Evolutionary conservation across 305 asterid species (phyloP).

Genomic region (Salvia sclarea): DNA sequence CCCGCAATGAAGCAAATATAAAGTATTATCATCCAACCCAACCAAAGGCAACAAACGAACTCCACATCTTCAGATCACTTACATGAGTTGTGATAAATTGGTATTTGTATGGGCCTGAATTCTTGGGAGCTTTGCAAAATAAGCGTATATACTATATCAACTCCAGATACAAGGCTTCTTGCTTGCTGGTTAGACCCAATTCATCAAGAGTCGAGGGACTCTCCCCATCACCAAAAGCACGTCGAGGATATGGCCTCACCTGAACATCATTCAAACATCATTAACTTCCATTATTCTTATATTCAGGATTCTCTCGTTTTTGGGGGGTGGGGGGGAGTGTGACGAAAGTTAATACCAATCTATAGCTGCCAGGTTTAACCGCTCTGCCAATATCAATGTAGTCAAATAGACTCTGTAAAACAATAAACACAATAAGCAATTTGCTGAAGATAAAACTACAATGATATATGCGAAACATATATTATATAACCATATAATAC

Average conservation of each 20-base stretch:
- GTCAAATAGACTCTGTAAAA: constrained; percentile 70
- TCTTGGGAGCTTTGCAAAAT: not conserved
- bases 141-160: constrained; percentile 40
- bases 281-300: not conserved
- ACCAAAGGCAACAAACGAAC: constrained; percentile 18
- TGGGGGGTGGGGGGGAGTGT: not conserved
- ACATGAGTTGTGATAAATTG: not conserved
- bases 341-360: constrained; percentile 65
- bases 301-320: constrained; percentile 1
- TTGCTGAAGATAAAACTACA: not conserved
- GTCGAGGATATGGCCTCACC: constrained; percentile 96
- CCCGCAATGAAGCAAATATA: not conserved
- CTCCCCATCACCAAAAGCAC: constrained; percentile 78
- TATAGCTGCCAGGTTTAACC: constrained; percentile 85
- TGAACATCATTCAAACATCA: constrained; percentile 30
- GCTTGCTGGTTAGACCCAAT: constrained; percentile 92
- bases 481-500: not conserved
- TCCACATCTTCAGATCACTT: constrained; percentile 4
- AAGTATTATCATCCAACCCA: constrained; percentile 1
- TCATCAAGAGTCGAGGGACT: constrained; percentile 60
- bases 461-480: too few relatives aligned
- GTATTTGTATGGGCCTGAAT: not conserved
- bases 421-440: constrained; percentile 26
- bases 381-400: constrained; percentile 75
- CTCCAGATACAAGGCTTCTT: constrained; percentile 94